These are phyloP conservation scores for Apiotrichum mycotoxinovorans DNA, from an alignment of 1,284 basidiomycete genomes.

Conservation along the genomic window DNA sequence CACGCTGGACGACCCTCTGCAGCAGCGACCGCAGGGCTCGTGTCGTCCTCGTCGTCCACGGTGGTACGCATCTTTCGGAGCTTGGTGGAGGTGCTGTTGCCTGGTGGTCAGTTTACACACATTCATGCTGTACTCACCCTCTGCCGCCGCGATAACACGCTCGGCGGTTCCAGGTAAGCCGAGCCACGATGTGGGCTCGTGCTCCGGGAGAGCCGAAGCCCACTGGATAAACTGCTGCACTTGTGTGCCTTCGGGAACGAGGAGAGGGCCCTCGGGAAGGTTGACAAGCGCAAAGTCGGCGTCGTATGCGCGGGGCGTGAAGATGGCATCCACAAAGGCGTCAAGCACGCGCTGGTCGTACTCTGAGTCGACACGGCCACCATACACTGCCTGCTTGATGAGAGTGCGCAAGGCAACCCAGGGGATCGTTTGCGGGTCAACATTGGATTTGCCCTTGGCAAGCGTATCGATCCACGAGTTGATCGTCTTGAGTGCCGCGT, in stretches of 20 bases:
- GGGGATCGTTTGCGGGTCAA: conserved; percentile 83
- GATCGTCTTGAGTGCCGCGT: conserved; percentile 85
- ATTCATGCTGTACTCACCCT: conserved; percentile 59
- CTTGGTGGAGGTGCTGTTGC: conserved; percentile 74
- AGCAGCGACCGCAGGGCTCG: conserved; percentile 57
- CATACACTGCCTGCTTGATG: conserved; percentile 92
- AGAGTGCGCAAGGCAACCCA: conserved; percentile 88
- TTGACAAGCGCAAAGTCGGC: conserved; percentile 79
- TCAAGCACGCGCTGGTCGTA: conserved; percentile 88
- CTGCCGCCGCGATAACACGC: conserved; percentile 79
- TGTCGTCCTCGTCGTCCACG: conserved; percentile 80
- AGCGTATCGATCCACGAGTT: conserved; percentile 77
- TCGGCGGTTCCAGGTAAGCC: conserved; percentile 86
- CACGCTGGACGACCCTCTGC: conserved; percentile 76
- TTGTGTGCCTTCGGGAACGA: conserved; percentile 83
- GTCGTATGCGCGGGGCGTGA: conserved; percentile 82
- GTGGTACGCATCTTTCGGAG: conserved; percentile 87
- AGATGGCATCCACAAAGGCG: conserved; percentile 83
- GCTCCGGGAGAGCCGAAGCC: conserved; percentile 80
- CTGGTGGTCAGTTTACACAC: conserved; percentile 50
- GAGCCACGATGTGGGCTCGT: conserved; percentile 88
- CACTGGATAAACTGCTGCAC: conserved; percentile 83
- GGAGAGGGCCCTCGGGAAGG: conserved; percentile 58
- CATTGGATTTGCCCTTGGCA: conserved; percentile 81
- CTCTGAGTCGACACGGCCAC: conserved; percentile 87